Evolutionary conservation across 1,284 basidiomycete genomes (phyloP), one percentile per base, ranked within the genome.

Genomic region (Calocybe gambosa): DNA sequence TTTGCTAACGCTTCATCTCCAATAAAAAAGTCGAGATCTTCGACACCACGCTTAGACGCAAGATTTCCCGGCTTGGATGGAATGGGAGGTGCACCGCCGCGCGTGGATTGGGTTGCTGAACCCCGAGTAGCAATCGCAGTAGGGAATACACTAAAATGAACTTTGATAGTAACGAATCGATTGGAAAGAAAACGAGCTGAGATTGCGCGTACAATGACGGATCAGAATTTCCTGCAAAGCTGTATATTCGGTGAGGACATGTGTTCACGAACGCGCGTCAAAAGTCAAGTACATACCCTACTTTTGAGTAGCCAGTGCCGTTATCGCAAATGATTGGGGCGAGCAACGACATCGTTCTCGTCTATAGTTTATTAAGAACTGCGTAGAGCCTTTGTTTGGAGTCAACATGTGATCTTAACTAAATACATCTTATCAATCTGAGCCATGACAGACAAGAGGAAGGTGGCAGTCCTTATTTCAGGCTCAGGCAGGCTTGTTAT

Each of bases 1-100:
- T 98, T 97, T 23, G 90, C 91, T 21, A 98, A 76, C 1, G 96
- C 96, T 66, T 99, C 95, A 66, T 99, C 92, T 50, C 96, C 96
- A 68, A 99, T 99, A 76, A 88, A 97, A 74, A 99, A 99, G 72
- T 99, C 96, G 55, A 99, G 85, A 66, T 99, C 96, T 67, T 99
- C 96, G 39, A 99, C 91, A 8, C 96, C 96, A 52, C 96, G 85
- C 71, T 98, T 99, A 49, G 89, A 91, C 3, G 96, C 95, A 45
- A 97, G 82, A 67, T 94, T 82, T 2, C 89, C 87, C 5, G 95
- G 93, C 68, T 95, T 97, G 43, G 80, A 73, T 19, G 89, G 87
- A 42, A 91, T 71, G 12, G 84, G 69, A 12, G 91, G 89, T 3
- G 40, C 40, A 12, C 85, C 86, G 5, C 85, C 86, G 49, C 85